Base-by-base conservation (phyloP, 2,329 filamentous ascomycete species). In the Immersiporthe knoxdaviesiana region DNA sequence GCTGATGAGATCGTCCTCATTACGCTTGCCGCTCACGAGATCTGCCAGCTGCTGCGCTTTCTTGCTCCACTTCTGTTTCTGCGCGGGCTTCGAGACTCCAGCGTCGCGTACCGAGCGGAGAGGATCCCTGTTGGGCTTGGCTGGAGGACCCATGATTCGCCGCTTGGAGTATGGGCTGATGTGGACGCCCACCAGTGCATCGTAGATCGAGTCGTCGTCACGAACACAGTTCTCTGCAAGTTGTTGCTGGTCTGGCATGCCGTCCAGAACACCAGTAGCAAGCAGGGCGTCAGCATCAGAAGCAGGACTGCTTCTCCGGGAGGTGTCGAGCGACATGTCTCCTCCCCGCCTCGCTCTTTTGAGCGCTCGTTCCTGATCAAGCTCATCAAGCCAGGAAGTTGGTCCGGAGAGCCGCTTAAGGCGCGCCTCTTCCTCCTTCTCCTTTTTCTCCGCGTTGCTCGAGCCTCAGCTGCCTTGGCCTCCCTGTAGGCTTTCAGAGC, bases 401-500 rank as follows among this genome's bases (percentile, higher is more conserved):
- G 70, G 68, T 5, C 68, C 62, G 68, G 66, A 30, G 66, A 73
- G 62, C 41, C 65, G 59, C 66, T 73, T 47, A 64, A 77, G 32
- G 76, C 75, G 71, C 54, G 50, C 76, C 74, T 73, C 75, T 71
- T 71, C 81, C 65, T 73, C 82, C 73, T 73, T 82, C 61, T 81
- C 80, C 50, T 78, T 77, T 77, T 77, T 24, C 75, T 76, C 66
- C 74, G 74, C 4, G 72, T 70, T 3, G 72, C 72, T 60, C 81
- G 81, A 3, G 79, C 78, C 35, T 79, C 78, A 39, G 72, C 68
- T 70, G 76, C 70, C 73, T 78, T 70, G n/a, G 77, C 73, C 74
- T 81, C 73, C 39, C 82, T 81, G 74, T 84, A 87, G 2, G 79
- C 77, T 37, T 81, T 81, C 72, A 85, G 80, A 70, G 85, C 82